A percentile compares a stretch with the other conserved stretches of the same genome.
phyloP scores from a whole-genome alignment of 257 asterid species.

The Cinchona pubescens region DNA sequence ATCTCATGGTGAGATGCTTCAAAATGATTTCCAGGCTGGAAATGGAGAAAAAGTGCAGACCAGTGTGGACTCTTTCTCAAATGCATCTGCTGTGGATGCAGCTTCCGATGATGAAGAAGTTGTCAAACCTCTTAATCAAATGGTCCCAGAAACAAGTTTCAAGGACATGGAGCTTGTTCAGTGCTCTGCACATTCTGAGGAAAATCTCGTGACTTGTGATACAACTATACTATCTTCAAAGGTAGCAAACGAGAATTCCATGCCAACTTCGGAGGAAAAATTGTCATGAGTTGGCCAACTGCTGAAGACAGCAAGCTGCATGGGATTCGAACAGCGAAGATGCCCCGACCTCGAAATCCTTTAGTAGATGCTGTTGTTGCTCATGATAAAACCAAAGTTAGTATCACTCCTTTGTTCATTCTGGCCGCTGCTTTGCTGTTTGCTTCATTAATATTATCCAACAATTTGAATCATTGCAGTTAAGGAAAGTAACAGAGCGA shows the following conservation, averaged over 20 bases:
- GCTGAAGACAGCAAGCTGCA: slow-evolving; percentile 43
- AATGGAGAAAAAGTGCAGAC: slow-evolving; percentile 17
- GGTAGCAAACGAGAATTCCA: slow-evolving; percentile 9
- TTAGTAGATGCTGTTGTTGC: slow-evolving; percentile 66
- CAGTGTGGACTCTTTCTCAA: slow-evolving; percentile 20
- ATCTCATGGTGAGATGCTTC: slow-evolving; percentile 21
- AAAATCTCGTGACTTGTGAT: slow-evolving; percentile 18
- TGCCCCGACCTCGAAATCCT: slow-evolving; percentile 64
- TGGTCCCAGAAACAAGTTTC: slow-evolving; percentile 26
- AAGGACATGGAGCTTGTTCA: slow-evolving; percentile 32
- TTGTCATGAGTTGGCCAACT: slow-evolving; percentile 33
- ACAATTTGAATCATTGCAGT: slow-evolving; percentile 52
- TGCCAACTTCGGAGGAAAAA: slow-evolving; percentile 36
- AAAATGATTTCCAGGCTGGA: slow-evolving; percentile 13
- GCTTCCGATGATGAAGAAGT: slow-evolving; percentile 31
- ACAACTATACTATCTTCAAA: slow-evolving; percentile 7
- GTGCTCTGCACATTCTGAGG: slow-evolving; percentile 29
- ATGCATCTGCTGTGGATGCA: slow-evolving; percentile 21
- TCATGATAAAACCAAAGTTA: slow-evolving; percentile 81
- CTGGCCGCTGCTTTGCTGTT: background rate
- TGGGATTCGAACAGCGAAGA: slow-evolving; percentile 41
- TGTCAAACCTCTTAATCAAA: slow-evolving; percentile 23
- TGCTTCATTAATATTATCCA: slow-evolving; percentile 19
- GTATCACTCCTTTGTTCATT: slow-evolving; percentile 18
- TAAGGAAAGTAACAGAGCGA: slow-evolving; percentile 70